phyloP scores from a whole-genome alignment of 441 rosid species.

The Gossypium davidsonii region DNA sequence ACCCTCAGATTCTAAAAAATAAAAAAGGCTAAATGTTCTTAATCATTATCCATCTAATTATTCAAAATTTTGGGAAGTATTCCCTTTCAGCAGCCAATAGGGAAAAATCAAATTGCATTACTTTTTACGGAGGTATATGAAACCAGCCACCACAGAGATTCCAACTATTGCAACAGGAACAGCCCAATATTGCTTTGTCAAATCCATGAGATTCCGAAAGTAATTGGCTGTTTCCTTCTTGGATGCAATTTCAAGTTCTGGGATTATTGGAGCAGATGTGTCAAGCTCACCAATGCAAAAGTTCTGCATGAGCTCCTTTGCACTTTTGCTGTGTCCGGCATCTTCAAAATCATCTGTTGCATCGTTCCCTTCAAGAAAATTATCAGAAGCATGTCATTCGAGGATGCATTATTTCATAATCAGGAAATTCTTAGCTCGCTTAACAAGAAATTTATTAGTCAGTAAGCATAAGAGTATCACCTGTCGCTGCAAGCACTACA shows the following conservation, averaged over 20 bases:
- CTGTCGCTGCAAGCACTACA: constrained; percentile 63
- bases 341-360: constrained; percentile 85
- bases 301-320: constrained; percentile 57
- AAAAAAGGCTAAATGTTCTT: neutral
- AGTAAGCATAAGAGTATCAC: constrained; percentile 27
- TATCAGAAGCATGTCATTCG: constrained; percentile 8
- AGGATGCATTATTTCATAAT: neutral
- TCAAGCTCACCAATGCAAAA: constrained; percentile 79
- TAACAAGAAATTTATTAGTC: neutral
- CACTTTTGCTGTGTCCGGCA: constrained; percentile 70
- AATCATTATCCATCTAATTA: neutral
- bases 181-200: constrained; percentile 67
- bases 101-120: constrained; percentile 19
- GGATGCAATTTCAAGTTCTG: constrained; percentile 60
- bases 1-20: neutral
- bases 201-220: constrained; percentile 34
- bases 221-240: constrained; percentile 28
- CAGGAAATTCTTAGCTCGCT: neutral
- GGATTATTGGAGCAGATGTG: constrained; percentile 34
- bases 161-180: constrained; percentile 52
- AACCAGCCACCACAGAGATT: constrained; percentile 55
- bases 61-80: constrained; percentile 9
- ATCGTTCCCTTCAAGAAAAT: constrained; percentile 48
- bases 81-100: constrained; percentile 9
- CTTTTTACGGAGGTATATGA: constrained; percentile 54